Base-by-base conservation (phyloP, 371 early-diverging fungal genomes). In the Haplosporangium sp. region DNA sequence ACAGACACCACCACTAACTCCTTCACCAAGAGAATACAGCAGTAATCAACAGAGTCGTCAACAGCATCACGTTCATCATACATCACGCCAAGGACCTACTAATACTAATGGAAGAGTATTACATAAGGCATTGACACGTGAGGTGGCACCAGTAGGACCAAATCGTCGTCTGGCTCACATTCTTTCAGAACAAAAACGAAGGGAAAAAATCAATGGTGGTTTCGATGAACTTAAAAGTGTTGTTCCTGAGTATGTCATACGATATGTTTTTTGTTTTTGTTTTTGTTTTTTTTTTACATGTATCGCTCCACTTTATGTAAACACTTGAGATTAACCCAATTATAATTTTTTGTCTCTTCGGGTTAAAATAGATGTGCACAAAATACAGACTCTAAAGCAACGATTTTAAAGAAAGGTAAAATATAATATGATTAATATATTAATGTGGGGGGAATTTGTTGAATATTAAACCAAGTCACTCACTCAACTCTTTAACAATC, bases 141-240 rank as follows among this genome's bases (percentile, higher is more conserved):
- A 65, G 17, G 60, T 56, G 17, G 52, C 71, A 2, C 19, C 74
- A 7, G 67, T 63, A 20, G 70, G 67, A 61, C 77, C 83, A 7
- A 83, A 74, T 35, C 85, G 86, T 40, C 73, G 86, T 34, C 27
- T 82, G 57, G 83, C 86, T 11, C 86, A 85, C 62, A 85, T 85
- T 40, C 63, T 82, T 1, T 77, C 84, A 1, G 86, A 85, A 52
- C 85, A 85, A 63, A 83, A 84, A 59, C 70, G 86, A 19, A 65
- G 86, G 55, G 84, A 82, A 19, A 85, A 85, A 62, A 85, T 85
- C 39, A 85, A 85, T 57, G 81, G 77, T 3, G 86, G 86, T 3
- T 85, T 85, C 63, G 84, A 85, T 61, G 85, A 84, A 56, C 72
- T 85, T 61, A 83, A 83, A 57, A 74, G 76, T 61, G 83, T 83